Evolutionary conservation across 768 basidiomycete species (phyloP).

Genomic region (Candolleomyces efflorescens): DNA sequence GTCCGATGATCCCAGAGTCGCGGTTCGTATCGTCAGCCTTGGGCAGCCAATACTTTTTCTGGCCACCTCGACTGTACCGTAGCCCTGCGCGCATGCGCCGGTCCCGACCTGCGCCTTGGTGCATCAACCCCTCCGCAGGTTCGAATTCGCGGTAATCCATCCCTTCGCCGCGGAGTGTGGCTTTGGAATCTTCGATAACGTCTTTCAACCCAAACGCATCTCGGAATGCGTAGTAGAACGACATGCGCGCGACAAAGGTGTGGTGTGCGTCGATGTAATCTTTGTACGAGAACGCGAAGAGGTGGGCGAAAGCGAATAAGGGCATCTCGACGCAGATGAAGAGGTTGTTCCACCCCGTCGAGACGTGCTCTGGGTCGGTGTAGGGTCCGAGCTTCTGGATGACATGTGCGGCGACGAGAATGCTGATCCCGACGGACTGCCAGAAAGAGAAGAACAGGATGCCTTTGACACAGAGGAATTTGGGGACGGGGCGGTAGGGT

Average conservation of each 20-base stretch:
- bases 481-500: slow-evolving; percentile 90
- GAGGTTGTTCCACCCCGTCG: slow-evolving; percentile 83
- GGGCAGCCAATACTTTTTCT: slow-evolving; percentile 94
- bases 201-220: slow-evolving; percentile 88
- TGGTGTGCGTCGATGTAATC: slow-evolving; percentile 68
- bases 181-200: slow-evolving; percentile 78
- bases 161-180: slow-evolving; percentile 81
- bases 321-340: slow-evolving; percentile 98
- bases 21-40: slow-evolving; percentile 44
- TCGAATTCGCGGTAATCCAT: slow-evolving; percentile 98
- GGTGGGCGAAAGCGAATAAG: slow-evolving; percentile 90
- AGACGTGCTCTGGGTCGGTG: slow-evolving; percentile 84
- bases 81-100: slow-evolving; percentile 87
- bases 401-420: slow-evolving; percentile 77
- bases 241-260: slow-evolving; percentile 82
- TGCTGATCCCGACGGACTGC: slow-evolving; percentile 85
- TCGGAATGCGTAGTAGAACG: slow-evolving; percentile 77
- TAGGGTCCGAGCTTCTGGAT: slow-evolving; percentile 84
- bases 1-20: slow-evolving; percentile 38
- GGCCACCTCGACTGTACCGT: slow-evolving; percentile 87
- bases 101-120: slow-evolving; percentile 84
- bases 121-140: slow-evolving; percentile 90
- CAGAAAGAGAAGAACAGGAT: slow-evolving; percentile 99
- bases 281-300: slow-evolving; percentile 88
- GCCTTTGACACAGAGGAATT: slow-evolving; percentile 98